Conservation (phyloP, 805 yeast genomes). For the Candida boidinii region DNA sequence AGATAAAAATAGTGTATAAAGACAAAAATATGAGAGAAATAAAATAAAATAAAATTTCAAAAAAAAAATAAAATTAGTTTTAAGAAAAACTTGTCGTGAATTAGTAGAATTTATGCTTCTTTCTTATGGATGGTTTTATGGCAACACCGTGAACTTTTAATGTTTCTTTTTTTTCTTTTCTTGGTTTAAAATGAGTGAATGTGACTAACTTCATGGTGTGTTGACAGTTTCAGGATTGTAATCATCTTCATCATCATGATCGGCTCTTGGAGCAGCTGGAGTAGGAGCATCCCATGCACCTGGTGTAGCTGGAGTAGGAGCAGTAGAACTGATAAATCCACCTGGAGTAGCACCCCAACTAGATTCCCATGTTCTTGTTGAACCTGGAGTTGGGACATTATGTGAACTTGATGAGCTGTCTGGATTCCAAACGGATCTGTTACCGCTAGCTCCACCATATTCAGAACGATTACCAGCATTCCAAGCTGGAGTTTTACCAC, state of each 20-base stretch:
- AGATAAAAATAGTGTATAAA: no score
- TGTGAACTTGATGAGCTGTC: slow-evolving; percentile 20
- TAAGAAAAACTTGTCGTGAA: no score
- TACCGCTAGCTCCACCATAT: slow-evolving; percentile 37
- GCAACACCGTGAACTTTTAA: no score
- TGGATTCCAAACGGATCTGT: slow-evolving; percentile 35
- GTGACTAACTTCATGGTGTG: no score
- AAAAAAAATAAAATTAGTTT: no score
- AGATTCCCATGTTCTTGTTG: slow-evolving; percentile 31
- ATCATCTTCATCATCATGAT: slow-evolving; percentile 15
- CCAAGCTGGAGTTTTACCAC: slow-evolving; percentile 23
- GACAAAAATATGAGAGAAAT: no score
- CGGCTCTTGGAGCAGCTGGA: slow-evolving; percentile 20
- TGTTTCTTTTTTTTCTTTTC: no score
- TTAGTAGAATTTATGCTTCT: no score
- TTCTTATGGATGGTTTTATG: no score
- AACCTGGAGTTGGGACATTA: slow-evolving; percentile 19
- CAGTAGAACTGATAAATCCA: slow-evolving; percentile 20
- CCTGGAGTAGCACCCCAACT: slow-evolving; percentile 38
- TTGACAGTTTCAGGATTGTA: slow-evolving; percentile 9
- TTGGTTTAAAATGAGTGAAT: no score
- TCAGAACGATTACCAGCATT: slow-evolving; percentile 39
- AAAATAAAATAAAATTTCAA: no score
- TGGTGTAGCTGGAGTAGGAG: slow-evolving; percentile 29
- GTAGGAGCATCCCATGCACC: slow-evolving; percentile 42